Evolutionary conservation across 495 filamentous ascomycete genomes (phyloP), one percentile per base, ranked within the genome.

Genomic region (Entonaema liquescens): DNA sequence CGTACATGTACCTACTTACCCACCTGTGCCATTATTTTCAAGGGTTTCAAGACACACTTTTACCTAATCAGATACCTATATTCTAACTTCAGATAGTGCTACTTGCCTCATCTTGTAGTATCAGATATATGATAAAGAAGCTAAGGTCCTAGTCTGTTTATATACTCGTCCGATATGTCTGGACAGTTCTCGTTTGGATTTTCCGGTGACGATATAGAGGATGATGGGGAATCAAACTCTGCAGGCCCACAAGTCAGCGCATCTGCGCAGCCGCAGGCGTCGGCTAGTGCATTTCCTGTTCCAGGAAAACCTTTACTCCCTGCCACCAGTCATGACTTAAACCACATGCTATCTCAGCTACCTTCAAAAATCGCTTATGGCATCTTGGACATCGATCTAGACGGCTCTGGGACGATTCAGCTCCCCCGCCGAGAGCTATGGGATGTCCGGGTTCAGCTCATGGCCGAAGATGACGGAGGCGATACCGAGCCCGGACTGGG

Each of bases 381-480:
- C 76, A 82, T 82, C 25, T 80, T 94, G 28, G 72, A 79, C 15
- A 83, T 94, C 40, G 81, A 82, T 61, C 80, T 83, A 69, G 79
- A 86, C 44, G 84, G 84, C 64, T 77, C 79, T 33, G 76, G 76
- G 44, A 78, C 76, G 13, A 76, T 91, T 21, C 82, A 80, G 25
- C 81, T 99, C 26, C 93, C 92, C 4, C 91, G 93, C 26, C 89
- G 95, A 13, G 95, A 97, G 72, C 86, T 97, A 59, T 97, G 94
- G 85, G 95, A 99, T 77, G 92, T 97, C 54, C 90, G 92, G 25
- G 88, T 97, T 44, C 95, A 99, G 81, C 84, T 98, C 31, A 97
- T 97, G 92, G 92, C 92, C 40, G 94, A 98, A 80, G 76, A 77
- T 28, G 73, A 72, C 15, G 68, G 65, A 3, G 73, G 74, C 49